A percentile compares a stretch with the other conserved stretches of the same genome.
Evolutionary conservation across 768 basidiomycete genomes (phyloP).

Genomic region (Psilocybe cubensis): DNA sequence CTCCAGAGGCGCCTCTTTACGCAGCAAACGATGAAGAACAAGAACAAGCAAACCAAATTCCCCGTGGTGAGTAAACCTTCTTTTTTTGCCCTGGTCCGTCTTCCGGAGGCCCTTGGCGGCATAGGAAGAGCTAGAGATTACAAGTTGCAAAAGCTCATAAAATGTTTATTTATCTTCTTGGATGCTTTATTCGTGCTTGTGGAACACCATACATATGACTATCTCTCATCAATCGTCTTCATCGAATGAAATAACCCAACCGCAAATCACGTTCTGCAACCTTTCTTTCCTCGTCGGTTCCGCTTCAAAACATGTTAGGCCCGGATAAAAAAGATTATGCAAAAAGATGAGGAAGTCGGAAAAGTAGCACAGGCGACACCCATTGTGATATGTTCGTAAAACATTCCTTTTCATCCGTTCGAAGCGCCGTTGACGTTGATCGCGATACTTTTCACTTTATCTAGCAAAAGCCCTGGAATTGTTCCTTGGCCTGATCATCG

Average conservation of each 20-base stretch:
- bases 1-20: no score
- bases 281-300: no score
- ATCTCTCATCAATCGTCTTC: neutral
- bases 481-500: slow-evolving; percentile 84
- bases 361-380: slow-evolving; percentile 98
- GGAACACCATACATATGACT: neutral
- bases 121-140: neutral
- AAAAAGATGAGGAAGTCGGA: slow-evolving; percentile 98
- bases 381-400: slow-evolving; percentile 87
- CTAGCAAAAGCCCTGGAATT: slow-evolving; percentile 94
- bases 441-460: neutral
- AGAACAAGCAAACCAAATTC: slow-evolving; percentile 91
- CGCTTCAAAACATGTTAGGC: slow-evolving; percentile 73
- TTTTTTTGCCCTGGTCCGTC: slow-evolving; percentile 1
- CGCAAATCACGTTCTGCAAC: no score
- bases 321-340: slow-evolving; percentile 99
- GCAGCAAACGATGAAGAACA: slow-evolving; percentile 72
- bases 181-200: neutral
- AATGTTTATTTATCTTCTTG: neutral
- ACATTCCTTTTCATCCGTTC: neutral
- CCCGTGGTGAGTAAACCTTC: slow-evolving; percentile 68
- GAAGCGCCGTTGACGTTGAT: neutral
- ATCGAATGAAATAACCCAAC: no score
- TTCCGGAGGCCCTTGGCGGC: neutral
- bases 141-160: neutral